These are phyloP conservation scores for Penicillium sp. DNA, from an alignment of 2,329 filamentous ascomycete species.

Conservation along the genomic window DNA sequence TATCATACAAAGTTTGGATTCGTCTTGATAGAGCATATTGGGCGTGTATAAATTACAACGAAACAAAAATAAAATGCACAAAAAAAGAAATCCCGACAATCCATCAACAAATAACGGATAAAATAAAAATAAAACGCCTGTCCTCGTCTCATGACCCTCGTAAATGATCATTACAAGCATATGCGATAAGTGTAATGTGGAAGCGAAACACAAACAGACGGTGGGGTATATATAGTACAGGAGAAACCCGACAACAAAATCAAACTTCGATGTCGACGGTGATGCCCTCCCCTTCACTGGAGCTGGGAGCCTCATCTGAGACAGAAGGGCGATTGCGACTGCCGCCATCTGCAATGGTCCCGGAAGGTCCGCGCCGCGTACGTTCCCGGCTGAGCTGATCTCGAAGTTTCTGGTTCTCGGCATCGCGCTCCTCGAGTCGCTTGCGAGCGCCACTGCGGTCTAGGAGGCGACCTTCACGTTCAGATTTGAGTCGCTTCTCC, in stretches of 20 bases:
- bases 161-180: constrained; percentile 20
- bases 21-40: constrained; percentile 8
- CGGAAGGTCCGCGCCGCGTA: constrained; percentile 36
- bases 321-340: constrained; percentile 17
- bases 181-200: constrained; percentile 7
- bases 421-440: constrained; percentile 72
- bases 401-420: constrained; percentile 70
- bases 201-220: constrained; percentile 10
- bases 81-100: background rate
- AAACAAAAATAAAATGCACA: constrained; percentile 4
- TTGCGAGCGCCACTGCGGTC: constrained; percentile 82
- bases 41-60: constrained; percentile 22
- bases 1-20: constrained; percentile 8
- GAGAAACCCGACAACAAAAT: constrained; percentile 2
- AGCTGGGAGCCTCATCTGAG: constrained; percentile 35
- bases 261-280: constrained; percentile 42
- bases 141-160: constrained; percentile 17
- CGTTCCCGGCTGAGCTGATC: constrained; percentile 62
- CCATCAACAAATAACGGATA: background rate
- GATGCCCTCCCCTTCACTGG: constrained; percentile 41
- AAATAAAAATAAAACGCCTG: constrained; percentile 16
- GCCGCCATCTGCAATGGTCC: constrained; percentile 23
- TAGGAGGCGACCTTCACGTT: constrained; percentile 79
- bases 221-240: constrained; percentile 18
- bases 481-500: constrained; percentile 83